Conservation (phyloP, 106 monocot species). For the Vanilla planifolia region DNA sequence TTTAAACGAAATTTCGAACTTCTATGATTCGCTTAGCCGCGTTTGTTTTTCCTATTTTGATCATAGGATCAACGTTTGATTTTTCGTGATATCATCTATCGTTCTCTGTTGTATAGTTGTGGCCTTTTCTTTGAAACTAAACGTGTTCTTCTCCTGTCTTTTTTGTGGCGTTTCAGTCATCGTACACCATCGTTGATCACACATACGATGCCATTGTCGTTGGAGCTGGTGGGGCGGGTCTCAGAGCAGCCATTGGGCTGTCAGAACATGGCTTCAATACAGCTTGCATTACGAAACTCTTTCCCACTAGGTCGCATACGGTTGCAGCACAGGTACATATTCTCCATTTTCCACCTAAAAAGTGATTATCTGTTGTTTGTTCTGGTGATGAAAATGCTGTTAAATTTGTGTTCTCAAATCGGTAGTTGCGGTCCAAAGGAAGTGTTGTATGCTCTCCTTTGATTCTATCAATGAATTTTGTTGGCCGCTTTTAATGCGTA, state of each 20-base stretch:
- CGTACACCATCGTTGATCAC: slow-evolving; percentile 70
- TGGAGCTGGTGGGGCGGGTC: slow-evolving; percentile 75
- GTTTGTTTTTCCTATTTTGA: neutral
- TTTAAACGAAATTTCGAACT: neutral
- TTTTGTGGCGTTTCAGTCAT: slow-evolving; percentile 18
- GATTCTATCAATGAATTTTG: slow-evolving; percentile 1
- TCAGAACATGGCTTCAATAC: slow-evolving; percentile 78
- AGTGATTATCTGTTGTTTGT: neutral
- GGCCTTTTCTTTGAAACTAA: neutral
- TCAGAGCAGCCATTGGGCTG: slow-evolving; percentile 63
- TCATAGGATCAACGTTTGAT: neutral
- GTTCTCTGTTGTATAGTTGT: neutral
- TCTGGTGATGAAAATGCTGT: neutral
- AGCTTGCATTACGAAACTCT: slow-evolving; percentile 78
- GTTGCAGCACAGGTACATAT: slow-evolving; percentile 66
- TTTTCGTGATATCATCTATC: neutral
- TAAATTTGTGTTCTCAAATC: neutral
- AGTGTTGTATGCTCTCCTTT: neutral
- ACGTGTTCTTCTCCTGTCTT: neutral
- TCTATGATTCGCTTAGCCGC: neutral
- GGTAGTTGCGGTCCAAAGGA: neutral
- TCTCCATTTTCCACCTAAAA: neutral
- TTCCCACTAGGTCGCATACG: slow-evolving; percentile 72
- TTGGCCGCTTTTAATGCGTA: no score
- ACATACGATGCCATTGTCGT: slow-evolving; percentile 79